A percentile compares a stretch with the other conserved stretches of the same genome.
Evolutionary conservation across 306 rosid genomes (phyloP).

Genomic region (Begonia masoniana): DNA sequence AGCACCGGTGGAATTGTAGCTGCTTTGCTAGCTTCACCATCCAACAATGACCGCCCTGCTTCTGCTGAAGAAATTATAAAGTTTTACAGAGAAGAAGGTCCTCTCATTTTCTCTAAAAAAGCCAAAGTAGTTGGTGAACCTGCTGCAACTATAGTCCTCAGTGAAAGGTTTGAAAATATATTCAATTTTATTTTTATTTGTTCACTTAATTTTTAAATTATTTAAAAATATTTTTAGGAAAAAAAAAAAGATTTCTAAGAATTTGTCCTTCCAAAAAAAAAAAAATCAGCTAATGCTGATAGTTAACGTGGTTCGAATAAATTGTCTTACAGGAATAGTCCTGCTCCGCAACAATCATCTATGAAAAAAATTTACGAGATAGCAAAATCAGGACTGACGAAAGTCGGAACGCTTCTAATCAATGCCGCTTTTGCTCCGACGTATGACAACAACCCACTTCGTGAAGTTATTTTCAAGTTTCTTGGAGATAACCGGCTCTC

Average conservation of each 20-base stretch:
- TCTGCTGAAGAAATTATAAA: slow-evolving; percentile 8
- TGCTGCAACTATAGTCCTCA: too few species aligned
- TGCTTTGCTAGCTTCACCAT: slow-evolving; percentile 9
- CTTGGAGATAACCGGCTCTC: slow-evolving; percentile 1
- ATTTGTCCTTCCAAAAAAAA: too few species aligned
- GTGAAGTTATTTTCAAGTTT: not conserved
- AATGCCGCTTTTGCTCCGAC: not conserved
- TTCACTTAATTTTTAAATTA: too few species aligned
- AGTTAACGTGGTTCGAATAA: too few species aligned
- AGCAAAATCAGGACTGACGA: not conserved
- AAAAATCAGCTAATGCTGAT: too few species aligned
- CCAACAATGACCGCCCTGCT: slow-evolving; percentile 1
- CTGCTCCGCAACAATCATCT: not conserved
- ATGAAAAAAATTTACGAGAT: not conserved
- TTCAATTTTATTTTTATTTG: too few species aligned
- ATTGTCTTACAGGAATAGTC: too few species aligned
- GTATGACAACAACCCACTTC: slow-evolving; percentile 1
- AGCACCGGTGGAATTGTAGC: slow-evolving; percentile 14
- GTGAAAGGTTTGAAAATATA: too few species aligned
- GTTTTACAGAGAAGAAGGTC: slow-evolving; percentile 3
- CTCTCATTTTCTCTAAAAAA: slow-evolving; percentile 9
- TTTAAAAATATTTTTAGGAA: too few species aligned
- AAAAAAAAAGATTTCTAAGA: too few species aligned
- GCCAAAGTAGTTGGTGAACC: not conserved
- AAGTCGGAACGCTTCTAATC: not conserved